Evolutionary conservation across 1,139 yeast genomes (phyloP).

Genomic region (Torulaspora pretoriensis): DNA sequence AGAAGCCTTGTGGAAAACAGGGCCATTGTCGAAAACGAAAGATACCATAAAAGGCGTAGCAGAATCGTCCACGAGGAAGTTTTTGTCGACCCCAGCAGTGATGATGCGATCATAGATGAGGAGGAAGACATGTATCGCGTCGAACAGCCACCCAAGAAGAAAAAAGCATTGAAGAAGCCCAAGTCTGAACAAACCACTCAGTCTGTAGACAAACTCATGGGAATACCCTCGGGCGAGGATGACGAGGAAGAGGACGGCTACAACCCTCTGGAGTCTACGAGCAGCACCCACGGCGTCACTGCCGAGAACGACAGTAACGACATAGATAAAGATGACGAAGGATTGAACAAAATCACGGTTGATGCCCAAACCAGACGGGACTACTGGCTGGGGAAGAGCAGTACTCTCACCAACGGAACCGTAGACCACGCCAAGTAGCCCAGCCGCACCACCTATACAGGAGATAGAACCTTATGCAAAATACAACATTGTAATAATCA

Average conservation of each 20-base stretch:
- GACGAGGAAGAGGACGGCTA: conserved; percentile 23
- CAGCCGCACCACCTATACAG: not conserved
- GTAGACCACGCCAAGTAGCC: not conserved
- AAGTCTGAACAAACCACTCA: conserved; percentile 1
- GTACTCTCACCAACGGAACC: conserved; percentile 11
- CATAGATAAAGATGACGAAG: conserved; percentile 7
- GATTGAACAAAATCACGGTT: conserved; percentile 19
- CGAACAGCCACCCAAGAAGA: conserved; percentile 26
- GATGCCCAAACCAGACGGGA: conserved; percentile 40
- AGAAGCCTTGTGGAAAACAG: conserved; percentile 59
- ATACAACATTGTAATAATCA: not conserved
- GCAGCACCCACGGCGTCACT: conserved; percentile 11
- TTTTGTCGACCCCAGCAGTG: conserved; percentile 26
- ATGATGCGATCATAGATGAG: conserved; percentile 21
- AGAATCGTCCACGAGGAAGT: conserved; percentile 27
- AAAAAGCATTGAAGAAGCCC: conserved; percentile 10
- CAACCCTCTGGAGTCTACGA: conserved; percentile 16
- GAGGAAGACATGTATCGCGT: conserved; percentile 26
- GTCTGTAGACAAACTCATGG: conserved; percentile 16
- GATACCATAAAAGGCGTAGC: conserved; percentile 31
- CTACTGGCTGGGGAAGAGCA: conserved; percentile 44
- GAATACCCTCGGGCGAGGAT: conserved; percentile 14
- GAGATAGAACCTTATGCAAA: not conserved
- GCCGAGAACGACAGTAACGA: conserved; percentile 5
- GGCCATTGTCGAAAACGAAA: conserved; percentile 44